phyloP scores from a whole-genome alignment of 371 early-diverging fungal species.

The Mycotypha africana region DNA sequence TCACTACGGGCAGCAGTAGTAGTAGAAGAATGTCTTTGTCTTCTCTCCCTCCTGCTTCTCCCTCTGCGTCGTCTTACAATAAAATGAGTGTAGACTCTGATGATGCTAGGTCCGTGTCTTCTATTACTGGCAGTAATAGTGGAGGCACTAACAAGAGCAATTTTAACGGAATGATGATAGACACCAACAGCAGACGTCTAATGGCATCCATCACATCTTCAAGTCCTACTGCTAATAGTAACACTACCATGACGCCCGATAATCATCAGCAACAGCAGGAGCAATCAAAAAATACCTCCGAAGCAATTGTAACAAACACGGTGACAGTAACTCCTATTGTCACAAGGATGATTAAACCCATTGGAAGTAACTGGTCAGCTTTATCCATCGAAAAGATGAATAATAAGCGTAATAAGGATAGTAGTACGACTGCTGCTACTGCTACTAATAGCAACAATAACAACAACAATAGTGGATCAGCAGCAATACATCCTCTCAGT shows the following conservation, averaged over 20 bases:
- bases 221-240: no score
- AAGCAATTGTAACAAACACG: not conserved
- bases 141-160: no score
- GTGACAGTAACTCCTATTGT: not conserved
- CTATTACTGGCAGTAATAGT: not conserved
- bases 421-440: no score
- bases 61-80: slow-evolving; percentile 24
- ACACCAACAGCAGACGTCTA: no score
- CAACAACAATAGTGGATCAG: no score
- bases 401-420: slow-evolving; percentile 2
- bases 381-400: not conserved
- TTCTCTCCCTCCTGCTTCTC: slow-evolving; percentile 19
- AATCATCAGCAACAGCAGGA: no score
- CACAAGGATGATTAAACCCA: not conserved
- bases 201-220: no score
- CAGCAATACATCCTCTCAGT: no score
- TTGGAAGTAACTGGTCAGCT: slow-evolving; percentile 1
- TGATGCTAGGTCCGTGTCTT: slow-evolving; percentile 29
- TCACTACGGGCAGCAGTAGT: not conserved
- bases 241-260: no score
- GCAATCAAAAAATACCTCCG: no score
- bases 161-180: no score
- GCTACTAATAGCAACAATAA: no score
- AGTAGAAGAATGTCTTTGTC: slow-evolving; percentile 15
- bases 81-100: slow-evolving; percentile 41